Conservation (phyloP, 192 early-diverging fungal genomes). For the Backusella macrospora region DNA sequence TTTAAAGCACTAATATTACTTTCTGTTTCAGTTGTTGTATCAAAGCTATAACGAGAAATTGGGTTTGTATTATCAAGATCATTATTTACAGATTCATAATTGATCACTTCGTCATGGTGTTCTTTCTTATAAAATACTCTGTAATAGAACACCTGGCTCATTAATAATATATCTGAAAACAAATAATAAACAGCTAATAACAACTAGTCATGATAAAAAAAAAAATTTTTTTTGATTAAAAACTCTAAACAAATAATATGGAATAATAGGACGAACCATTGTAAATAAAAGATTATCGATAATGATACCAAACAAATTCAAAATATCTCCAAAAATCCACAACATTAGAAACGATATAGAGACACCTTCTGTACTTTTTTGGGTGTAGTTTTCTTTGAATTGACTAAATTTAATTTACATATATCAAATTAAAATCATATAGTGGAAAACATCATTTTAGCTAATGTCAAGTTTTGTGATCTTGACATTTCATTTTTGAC, state of each 20-base stretch:
- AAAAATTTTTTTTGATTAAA: too few relatives aligned
- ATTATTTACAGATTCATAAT: neutral
- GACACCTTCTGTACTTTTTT: conserved; percentile 76
- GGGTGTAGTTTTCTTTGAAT: conserved; percentile 74
- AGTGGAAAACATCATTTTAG: neutral
- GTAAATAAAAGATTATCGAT: conserved; percentile 69
- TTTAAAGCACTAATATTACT: neutral
- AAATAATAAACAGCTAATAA: conserved; percentile 74
- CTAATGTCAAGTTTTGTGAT: neutral
- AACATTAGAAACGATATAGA: conserved; percentile 70
- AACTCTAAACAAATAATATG: neutral
- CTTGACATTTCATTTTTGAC: neutral
- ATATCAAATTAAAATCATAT: too few relatives aligned
- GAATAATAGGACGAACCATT: conserved; percentile 46
- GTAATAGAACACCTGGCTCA: conserved; percentile 73
- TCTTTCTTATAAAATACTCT: conserved; percentile 25
- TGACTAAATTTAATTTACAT: conserved; percentile 65
- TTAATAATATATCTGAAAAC: conserved; percentile 64
- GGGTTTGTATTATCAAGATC: neutral
- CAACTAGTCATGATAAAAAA: conserved; percentile 37
- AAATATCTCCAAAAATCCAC: conserved; percentile 79
- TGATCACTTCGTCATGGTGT: conserved; percentile 32
- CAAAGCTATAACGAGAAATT: neutral
- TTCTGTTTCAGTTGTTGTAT: neutral
- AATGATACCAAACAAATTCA: conserved; percentile 71